Conservation (phyloP, 2,329 filamentous ascomycete species). For the Venturia aucupariae region DNA sequence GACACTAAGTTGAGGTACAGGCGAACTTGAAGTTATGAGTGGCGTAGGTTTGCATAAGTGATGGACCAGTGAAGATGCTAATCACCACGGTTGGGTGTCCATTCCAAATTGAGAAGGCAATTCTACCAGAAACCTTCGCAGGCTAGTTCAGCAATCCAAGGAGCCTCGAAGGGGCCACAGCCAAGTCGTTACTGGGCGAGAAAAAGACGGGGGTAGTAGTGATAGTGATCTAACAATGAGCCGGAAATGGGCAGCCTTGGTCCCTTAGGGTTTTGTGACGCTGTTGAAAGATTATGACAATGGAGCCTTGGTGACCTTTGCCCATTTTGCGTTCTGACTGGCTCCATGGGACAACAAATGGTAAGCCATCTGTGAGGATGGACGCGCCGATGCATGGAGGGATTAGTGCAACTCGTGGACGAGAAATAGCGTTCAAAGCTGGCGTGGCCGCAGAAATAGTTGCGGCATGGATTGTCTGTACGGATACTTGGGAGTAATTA, state of each 20-base stretch:
- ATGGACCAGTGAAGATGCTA: not conserved
- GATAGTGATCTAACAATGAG: not conserved
- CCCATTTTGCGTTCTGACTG: not conserved
- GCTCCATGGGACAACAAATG: not conserved
- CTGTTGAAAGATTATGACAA: not conserved
- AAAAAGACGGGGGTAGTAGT: not conserved
- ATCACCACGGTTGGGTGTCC: not conserved
- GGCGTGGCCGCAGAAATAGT: not conserved
- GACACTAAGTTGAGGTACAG: not conserved
- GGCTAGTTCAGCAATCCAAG: not conserved
- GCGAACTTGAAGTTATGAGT: not conserved
- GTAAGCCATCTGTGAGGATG: conserved; percentile 4
- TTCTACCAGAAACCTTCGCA: not conserved
- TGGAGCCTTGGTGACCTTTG: not conserved
- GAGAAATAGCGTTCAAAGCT: not conserved
- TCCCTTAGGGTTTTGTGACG: not conserved
- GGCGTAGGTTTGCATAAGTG: not conserved
- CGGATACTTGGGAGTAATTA: no score
- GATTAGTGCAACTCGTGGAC: not conserved
- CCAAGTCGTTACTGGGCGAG: not conserved
- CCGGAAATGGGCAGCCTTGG: not conserved
- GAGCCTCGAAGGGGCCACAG: not conserved
- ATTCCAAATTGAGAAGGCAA: not conserved
- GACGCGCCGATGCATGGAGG: not conserved
- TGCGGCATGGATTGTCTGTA: not conserved